Percentiles rank a stretch among this genome's conserved stretches.
phyloP scores from a whole-genome alignment of 1,139 yeast species.

The Candida glucosophila region DNA sequence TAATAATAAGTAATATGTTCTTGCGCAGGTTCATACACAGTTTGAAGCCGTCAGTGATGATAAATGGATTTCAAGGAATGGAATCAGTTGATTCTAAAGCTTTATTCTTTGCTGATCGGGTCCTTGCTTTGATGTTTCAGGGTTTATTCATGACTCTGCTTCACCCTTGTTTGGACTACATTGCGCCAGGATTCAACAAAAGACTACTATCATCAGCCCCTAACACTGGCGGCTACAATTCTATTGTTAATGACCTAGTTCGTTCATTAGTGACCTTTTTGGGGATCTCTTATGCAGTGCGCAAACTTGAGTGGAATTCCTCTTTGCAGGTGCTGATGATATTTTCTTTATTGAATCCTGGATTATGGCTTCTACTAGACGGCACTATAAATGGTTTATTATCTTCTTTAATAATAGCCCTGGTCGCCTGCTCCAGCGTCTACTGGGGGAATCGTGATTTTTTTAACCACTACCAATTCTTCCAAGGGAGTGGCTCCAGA shows the following conservation, averaged over 20 bases:
- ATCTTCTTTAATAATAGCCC: constrained; percentile 35
- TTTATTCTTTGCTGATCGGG: constrained; percentile 12
- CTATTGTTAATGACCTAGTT: constrained; percentile 28
- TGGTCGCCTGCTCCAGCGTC: constrained; percentile 29
- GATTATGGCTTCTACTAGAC: constrained; percentile 75
- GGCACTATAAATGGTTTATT: constrained; percentile 62
- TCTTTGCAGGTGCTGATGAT: constrained; percentile 67
- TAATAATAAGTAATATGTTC: constrained; percentile 25
- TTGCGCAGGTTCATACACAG: constrained; percentile 23
- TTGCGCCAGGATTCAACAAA: constrained; percentile 29
- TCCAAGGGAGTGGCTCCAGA: no score
- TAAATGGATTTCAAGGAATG: no score
- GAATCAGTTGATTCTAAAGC: no score
- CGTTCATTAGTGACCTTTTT: constrained; percentile 69
- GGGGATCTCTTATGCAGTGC: constrained; percentile 77
- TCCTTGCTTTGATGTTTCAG: constrained; percentile 27
- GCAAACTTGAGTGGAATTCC: constrained; percentile 74
- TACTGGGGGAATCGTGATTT: constrained; percentile 19
- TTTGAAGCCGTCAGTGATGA: constrained; percentile 13
- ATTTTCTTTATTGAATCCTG: constrained; percentile 70
- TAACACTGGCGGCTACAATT: constrained; percentile 18
- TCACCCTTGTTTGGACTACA: constrained; percentile 52
- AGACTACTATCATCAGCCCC: constrained; percentile 24
- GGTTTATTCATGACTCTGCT: constrained; percentile 59
- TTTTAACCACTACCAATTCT: no score